Percentiles rank a stretch among this genome's conserved stretches.
Conservation (phyloP, 768 basidiomycete species). For the Suillus lakei region DNA sequence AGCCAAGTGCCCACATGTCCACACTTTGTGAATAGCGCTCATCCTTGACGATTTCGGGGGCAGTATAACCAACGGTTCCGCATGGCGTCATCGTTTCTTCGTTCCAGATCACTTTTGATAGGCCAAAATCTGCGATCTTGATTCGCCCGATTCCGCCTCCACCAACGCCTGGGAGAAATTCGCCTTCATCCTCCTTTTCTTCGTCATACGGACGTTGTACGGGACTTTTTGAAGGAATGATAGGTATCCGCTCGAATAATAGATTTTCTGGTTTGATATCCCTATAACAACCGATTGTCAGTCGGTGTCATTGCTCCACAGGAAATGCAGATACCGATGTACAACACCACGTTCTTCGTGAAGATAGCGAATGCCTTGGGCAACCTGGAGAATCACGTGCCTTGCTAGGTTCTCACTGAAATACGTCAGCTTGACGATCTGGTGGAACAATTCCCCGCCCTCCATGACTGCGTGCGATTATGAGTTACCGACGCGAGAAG, state of each 20-base stretch:
- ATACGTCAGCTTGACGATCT: conserved; percentile 98
- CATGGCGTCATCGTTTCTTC: conserved; percentile 99
- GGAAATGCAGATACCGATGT: conserved; percentile 61
- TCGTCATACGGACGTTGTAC: conserved; percentile 90
- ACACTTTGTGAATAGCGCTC: conserved; percentile 96
- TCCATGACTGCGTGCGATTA: conserved; percentile 73
- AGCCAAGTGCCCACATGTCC: conserved; percentile 99
- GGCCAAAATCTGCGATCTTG: conserved; percentile 98
- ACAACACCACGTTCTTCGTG: conserved; percentile 98
- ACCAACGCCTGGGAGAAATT: conserved; percentile 89
- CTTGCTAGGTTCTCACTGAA: conserved; percentile 97
- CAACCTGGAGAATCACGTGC: conserved; percentile 96
- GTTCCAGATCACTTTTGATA: conserved; percentile 98
- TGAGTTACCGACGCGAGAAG: conserved; percentile 15
- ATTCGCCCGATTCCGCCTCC: conserved; percentile 97
- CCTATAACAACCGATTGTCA: conserved; percentile 29
- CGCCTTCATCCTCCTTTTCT: conserved; percentile 98
- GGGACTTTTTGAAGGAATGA: conserved; percentile 81
- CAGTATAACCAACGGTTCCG: conserved; percentile 99
- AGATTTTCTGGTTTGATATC: conserved; percentile 99
- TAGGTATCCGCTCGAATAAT: conserved; percentile 90
- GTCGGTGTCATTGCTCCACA: background rate
- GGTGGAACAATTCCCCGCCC: conserved; percentile 98
- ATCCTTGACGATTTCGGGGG: conserved; percentile 99
- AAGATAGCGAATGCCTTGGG: conserved; percentile 90